Evolutionary conservation across 495 filamentous ascomycete species (phyloP).

Genomic region (Podospora pseudopauciseta): DNA sequence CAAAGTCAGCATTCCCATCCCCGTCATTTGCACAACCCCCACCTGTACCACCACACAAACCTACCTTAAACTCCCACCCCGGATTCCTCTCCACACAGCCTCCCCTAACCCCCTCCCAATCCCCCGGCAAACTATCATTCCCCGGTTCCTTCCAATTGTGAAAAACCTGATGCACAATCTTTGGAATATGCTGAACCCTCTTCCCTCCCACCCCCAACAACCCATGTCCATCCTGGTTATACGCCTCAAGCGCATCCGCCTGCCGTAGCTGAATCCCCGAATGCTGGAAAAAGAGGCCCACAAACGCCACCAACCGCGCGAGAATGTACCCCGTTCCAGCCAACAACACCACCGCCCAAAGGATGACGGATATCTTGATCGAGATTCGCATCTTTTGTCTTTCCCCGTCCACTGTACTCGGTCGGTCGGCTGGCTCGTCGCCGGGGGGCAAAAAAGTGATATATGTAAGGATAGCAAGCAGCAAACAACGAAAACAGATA

Average conservation of each 20-base stretch:
- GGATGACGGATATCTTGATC: conserved; percentile 15
- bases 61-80: conserved; percentile 79
- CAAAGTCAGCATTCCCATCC: background rate
- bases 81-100: conserved; percentile 72
- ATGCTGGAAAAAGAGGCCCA: conserved; percentile 29
- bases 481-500: too few relatives aligned
- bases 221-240: background rate
- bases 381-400: conserved; percentile 18
- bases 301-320: conserved; percentile 23
- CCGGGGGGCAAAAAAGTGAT: too few relatives aligned
- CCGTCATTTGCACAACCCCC: background rate
- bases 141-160: conserved; percentile 51
- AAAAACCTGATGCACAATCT: conserved; percentile 90
- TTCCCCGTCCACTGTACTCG: background rate
- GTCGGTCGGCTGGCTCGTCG: too few relatives aligned
- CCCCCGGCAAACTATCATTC: conserved; percentile 62
- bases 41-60: conserved; percentile 17
- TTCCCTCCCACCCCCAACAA: background rate
- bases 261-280: conserved; percentile 28
- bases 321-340: conserved; percentile 13
- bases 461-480: too few relatives aligned
- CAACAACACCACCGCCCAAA: conserved; percentile 17
- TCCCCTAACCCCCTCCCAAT: conserved; percentile 70
- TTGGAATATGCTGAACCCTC: conserved; percentile 46
- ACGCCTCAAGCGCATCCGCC: conserved; percentile 17